Base-by-base conservation (phyloP, 2,329 filamentous ascomycete genomes). In the Aspergillus novoparasiticus region DNA sequence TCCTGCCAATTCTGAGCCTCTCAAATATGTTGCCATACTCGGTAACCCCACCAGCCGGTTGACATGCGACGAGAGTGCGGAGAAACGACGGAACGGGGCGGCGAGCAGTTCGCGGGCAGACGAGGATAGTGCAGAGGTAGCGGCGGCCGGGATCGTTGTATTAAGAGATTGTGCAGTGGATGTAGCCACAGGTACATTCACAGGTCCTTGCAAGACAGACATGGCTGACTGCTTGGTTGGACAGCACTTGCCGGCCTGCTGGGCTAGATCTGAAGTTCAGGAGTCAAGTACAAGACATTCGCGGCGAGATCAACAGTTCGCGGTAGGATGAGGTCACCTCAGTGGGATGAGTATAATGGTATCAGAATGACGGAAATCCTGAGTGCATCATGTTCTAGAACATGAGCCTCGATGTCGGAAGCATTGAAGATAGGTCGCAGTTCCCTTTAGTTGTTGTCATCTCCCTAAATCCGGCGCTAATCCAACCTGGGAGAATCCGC, bases 41-140 rank as follows among this genome's bases (percentile, higher is more conserved):
- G 71, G 69, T 14, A 78, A 60, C 11, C 74, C 73, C 6, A 71
- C 65, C 26, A 74, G 60, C 54, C 70, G 72, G 23, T 68, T 76
- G 23, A 79, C 58, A 16, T 74, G 72, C 8, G 75, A 74, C 28
- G 66, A 70, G 53, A 80, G 73, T 1, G 77, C 70, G 60, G 77
- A 74, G n/a, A 79, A 66, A 57, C 73, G 71, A 50, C 77, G 78
- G 58, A 80, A 67, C 19, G 78, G 78, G 56, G 76, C 68, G 30
- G 73, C 71, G 43, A 79, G 66, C 21, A 79, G 61, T 28, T 76
- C 73, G 60, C 72, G 73, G 12, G 72, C 66, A 23, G 73, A 72
- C 21, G 72, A 69, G 14, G 74, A 69, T 28, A 72, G 54, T 34
- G 72, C 60, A 46, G 71, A 72, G 34, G 54, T 54, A 50, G 63